Percentiles rank a stretch among this genome's conserved stretches.
Conservation (phyloP, 2,329 filamentous ascomycete genomes). For the Penicillium verrucosum region DNA sequence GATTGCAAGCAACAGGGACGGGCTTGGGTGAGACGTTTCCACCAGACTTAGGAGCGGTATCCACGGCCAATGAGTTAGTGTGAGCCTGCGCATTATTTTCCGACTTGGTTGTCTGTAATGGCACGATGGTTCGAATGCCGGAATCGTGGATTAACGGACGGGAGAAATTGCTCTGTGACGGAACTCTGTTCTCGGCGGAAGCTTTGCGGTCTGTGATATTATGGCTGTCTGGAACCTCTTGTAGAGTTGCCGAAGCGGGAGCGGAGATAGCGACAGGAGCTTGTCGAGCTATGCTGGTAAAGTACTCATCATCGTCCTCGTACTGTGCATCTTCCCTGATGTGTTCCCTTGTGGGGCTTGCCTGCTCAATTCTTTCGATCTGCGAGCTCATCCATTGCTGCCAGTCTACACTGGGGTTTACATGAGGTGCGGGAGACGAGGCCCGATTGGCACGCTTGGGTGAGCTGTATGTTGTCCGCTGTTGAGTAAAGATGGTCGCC, state of each 20-base stretch:
- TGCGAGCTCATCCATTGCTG: slow-evolving; percentile 39
- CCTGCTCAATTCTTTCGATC: slow-evolving; percentile 32
- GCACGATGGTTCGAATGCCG: slow-evolving; percentile 24
- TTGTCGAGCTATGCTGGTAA: slow-evolving; percentile 11
- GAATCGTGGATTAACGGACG: slow-evolving; percentile 37
- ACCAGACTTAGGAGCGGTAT: neutral
- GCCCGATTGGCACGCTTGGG: slow-evolving; percentile 22
- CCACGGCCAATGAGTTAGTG: neutral
- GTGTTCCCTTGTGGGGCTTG: slow-evolving; percentile 31
- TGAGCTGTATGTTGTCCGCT: slow-evolving; percentile 32
- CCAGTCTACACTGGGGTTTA: slow-evolving; percentile 35
- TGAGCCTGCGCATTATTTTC: slow-evolving; percentile 1
- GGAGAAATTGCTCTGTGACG: slow-evolving; percentile 35
- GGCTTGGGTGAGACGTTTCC: slow-evolving; percentile 2
- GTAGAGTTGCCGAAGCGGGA: neutral
- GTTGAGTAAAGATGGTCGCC: slow-evolving; percentile 36
- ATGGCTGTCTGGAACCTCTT: neutral
- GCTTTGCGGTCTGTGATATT: neutral
- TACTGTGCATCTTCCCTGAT: slow-evolving; percentile 41
- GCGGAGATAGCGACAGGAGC: neutral
- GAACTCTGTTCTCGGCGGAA: slow-evolving; percentile 2
- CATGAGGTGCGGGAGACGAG: neutral
- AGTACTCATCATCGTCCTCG: slow-evolving; percentile 25
- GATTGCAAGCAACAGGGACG: neutral
- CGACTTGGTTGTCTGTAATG: slow-evolving; percentile 10